A percentile compares a stretch with the other conserved stretches of the same genome.
phyloP scores from a whole-genome alignment of 495 filamentous ascomycete species.

The Hypoxylon fragiforme region DNA sequence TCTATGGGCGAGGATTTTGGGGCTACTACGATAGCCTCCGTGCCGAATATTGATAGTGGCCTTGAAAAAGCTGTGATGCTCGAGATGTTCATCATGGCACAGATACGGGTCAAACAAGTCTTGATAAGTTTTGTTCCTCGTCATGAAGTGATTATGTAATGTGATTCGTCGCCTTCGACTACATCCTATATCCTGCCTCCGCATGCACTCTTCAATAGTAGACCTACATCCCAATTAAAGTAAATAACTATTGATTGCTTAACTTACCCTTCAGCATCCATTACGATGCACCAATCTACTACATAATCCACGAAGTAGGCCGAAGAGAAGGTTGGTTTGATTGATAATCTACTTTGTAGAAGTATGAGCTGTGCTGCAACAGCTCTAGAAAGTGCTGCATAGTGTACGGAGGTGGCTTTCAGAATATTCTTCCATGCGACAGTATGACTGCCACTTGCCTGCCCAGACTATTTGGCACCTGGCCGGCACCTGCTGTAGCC shows the following conservation, averaged over 20 bases:
- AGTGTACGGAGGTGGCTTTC: no score
- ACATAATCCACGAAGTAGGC: background rate
- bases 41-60: conserved; percentile 63
- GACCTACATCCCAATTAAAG: no score
- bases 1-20: conserved; percentile 55
- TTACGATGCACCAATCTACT: no score
- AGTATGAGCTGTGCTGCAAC: no score
- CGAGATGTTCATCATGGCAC: conserved; percentile 77
- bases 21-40: conserved; percentile 56
- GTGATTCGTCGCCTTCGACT: background rate
- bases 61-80: conserved; percentile 86
- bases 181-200: background rate
- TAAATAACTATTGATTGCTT: background rate
- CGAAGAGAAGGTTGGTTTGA: no score
- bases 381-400: no score
- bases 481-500: no score
- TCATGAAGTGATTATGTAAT: background rate
- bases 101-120: conserved; percentile 91
- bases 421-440: no score
- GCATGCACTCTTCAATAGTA: no score
- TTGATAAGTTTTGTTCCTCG: background rate
- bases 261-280: no score
- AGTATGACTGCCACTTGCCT: no score
- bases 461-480: no score
- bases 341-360: background rate